Base-by-base conservation (phyloP, 2,329 filamentous ascomycete genomes). In the Ophiostoma quercus region DNA sequence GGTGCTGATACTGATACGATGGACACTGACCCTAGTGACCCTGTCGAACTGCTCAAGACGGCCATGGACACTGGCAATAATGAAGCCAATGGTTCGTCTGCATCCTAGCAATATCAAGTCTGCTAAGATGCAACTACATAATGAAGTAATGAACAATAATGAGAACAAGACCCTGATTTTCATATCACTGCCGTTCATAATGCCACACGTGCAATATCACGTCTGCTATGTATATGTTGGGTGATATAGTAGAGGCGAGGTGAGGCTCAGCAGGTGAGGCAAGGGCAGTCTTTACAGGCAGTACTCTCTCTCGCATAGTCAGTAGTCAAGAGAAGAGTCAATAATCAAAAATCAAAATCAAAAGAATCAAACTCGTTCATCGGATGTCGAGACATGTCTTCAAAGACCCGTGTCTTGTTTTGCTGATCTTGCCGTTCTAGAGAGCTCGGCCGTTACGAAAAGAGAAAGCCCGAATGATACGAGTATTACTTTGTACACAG, bases 191-290 rank as follows among this genome's bases (percentile, higher is more conserved):
- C 8, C 8, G 4, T 34, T 34, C n/a, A 5, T 29, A 16, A 22
- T 57, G 51, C 51, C 51, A 12, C 51, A 57, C 51, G 51, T 57
- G 51, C 51, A 57, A 57, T 57, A 57, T 29, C 11, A 29, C 51
- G 12, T 11, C 9, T 22, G 51, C n/a, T 57, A 57, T 34, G 5
- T 3, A 34, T 34, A 34, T 34, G 34, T 34, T 34, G 34, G 34
- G 34, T 29, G 25, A 1, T 29, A 29, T 29, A 29, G 25, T 29
- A 29, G 25, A 29, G 25, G 25, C 25, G 25, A 29, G 25, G 25
- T 29, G 25, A 29, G 25, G 25, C 25, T 29, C 25, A 29, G 25
- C 25, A 29, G 2, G 25, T 29, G 25, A 29, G 25, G 25, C 25
- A 29, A 29, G 25, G 25, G 25, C 25, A 29, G 25, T 29, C 25